These are phyloP conservation scores for Arthrobotrys entomopaga DNA, from an alignment of 2,329 filamentous ascomycete genomes.

Conservation along the genomic window DNA sequence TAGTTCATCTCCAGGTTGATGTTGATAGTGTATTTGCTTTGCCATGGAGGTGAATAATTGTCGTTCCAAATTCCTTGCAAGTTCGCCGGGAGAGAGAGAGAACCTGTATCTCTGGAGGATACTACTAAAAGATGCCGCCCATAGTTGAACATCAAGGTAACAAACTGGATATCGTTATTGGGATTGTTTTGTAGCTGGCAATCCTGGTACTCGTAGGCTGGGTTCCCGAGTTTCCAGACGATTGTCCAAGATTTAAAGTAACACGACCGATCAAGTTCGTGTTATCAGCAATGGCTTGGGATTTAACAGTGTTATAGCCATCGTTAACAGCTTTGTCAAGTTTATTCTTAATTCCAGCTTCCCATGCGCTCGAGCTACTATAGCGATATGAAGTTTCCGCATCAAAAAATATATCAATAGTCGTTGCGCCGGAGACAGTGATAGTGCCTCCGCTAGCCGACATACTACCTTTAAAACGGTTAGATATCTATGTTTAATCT, in stretches of 20 bases:
- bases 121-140: conserved; percentile 63
- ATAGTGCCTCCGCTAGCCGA: conserved; percentile 24
- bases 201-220: conserved; percentile 59
- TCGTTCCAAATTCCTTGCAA: conserved; percentile 65
- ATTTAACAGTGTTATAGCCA: conserved; percentile 57
- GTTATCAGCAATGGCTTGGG: conserved; percentile 57
- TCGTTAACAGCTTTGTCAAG: conserved; percentile 60
- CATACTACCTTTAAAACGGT: conserved; percentile 18
- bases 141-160: conserved; percentile 62
- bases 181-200: conserved; percentile 57
- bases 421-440: conserved; percentile 56
- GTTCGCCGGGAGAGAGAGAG: conserved; percentile 62
- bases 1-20: conserved; percentile 69
- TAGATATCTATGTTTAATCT: conserved; percentile 1
- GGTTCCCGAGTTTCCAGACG: conserved; percentile 58
- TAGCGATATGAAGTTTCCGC: conserved; percentile 59
- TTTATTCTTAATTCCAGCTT: conserved; percentile 58
- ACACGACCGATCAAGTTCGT: conserved; percentile 57
- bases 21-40: conserved; percentile 66
- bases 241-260: conserved; percentile 11
- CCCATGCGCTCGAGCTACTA: conserved; percentile 54
- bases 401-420: conserved; percentile 59
- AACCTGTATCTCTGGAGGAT: conserved; percentile 58
- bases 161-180: conserved; percentile 56
- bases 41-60: conserved; percentile 64